Evolutionary conservation across 2,329 filamentous ascomycete genomes (phyloP).

Genomic region (Cytospora piceicola): DNA sequence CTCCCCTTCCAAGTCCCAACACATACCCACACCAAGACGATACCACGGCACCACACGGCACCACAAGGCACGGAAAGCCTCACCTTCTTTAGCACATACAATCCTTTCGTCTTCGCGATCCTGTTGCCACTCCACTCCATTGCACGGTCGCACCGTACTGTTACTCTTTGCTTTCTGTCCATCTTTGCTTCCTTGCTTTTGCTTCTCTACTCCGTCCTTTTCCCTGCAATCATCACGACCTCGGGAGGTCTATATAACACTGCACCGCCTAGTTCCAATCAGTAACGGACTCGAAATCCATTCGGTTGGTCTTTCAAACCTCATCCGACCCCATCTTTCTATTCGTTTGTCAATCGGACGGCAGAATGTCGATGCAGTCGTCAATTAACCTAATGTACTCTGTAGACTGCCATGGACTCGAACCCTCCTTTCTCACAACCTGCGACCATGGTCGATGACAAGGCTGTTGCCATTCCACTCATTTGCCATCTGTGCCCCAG

Average conservation of each 20-base stretch:
- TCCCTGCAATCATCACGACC: not conserved
- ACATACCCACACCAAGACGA: not conserved
- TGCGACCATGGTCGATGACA: conserved; percentile 11
- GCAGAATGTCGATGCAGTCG: not conserved
- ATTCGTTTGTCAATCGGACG: not conserved
- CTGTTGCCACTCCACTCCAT: conserved; percentile 35
- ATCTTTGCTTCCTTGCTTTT: conserved; percentile 30
- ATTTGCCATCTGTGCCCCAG: conserved; percentile 84
- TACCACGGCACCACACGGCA: not conserved
- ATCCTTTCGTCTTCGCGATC: not conserved
- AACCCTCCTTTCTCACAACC: not conserved
- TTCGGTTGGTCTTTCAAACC: conserved; percentile 2
- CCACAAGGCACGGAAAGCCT: conserved; percentile 11
- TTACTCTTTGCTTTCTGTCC: conserved; percentile 36
- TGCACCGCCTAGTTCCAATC: not conserved
- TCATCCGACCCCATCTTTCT: not conserved
- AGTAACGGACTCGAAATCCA: not conserved
- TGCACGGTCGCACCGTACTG: conserved; percentile 35
- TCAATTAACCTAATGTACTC: conserved; percentile 4
- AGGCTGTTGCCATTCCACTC: conserved; percentile 60
- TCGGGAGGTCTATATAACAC: not conserved
- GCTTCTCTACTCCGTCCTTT: conserved; percentile 5
- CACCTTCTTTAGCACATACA: conserved; percentile 7
- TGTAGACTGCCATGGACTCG: conserved; percentile 22
- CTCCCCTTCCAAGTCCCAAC: not conserved